Evolutionary conservation across 306 rosid genomes (phyloP), one percentile per base, ranked within the genome.

Genomic region (Fragaria vesca): DNA sequence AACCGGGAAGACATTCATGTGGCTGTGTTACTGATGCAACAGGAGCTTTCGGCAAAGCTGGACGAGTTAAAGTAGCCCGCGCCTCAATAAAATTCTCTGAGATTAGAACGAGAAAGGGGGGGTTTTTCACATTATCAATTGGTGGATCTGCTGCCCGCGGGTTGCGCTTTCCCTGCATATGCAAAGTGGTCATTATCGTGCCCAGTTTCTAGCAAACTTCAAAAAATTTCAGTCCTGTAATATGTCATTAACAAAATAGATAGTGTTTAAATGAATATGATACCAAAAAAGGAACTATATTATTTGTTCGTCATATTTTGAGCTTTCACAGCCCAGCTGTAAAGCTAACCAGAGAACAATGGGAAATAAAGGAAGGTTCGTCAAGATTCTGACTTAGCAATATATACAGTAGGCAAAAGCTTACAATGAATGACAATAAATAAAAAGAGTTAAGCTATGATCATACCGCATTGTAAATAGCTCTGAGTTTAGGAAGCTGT

Each of bases 21-120:
- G 91, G 85, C 85, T 24, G 24, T 24, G 93, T 79, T 66, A 90
- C 90, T 76, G 97, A 88, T 50, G 90, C 57, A 76, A 81, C 83
- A 73, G 97, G 82, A 78, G 90, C 82, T 9, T 93, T 32, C 34
- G 96, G 86, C 80, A 90, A 79, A 80, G 71, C 99, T 48, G 93
- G 86, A 67, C 86, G 91, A 88, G 86, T 91, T 81, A 93, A 84
- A 80, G 91, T 93, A 82, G 86, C 80, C 58, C 90, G 83, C 65
- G 94, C 97, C 81, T 95, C 99, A 90, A 89, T 81, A 84, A 95
- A 93, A 84, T 80, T 85, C 82, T 95, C 99, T 28, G 99, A 91
- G 79, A 95, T 79, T 66, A 95, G 87, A 85, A 95, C 76, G 84
- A 95, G 91, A 86, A 82, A 89, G 76, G 85, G 85, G 45, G 88